Evolutionary conservation across 257 asterid genomes (phyloP).

Genomic region (Nicotiana otophora): DNA sequence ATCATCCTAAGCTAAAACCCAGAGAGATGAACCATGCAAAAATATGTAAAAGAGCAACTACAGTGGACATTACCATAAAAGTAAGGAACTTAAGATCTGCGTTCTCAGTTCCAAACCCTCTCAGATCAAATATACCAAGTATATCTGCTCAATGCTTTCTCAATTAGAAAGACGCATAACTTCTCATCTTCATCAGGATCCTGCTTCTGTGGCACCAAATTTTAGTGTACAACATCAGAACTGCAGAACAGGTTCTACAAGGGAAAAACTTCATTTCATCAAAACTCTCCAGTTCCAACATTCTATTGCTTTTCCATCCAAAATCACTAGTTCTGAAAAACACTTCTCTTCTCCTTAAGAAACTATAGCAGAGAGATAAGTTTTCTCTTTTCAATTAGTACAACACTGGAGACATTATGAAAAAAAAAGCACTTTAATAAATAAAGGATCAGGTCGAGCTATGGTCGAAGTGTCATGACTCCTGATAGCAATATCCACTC

Average conservation of each 20-base stretch:
- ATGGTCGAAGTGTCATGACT: too few relatives aligned
- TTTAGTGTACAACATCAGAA: background rate
- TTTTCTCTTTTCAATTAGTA: background rate
- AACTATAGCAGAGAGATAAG: background rate
- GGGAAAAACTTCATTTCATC: background rate
- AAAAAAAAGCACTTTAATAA: background rate
- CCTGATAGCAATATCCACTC: background rate
- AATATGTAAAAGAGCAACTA: background rate
- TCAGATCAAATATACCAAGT: constrained; percentile 66
- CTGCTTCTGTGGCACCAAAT: constrained; percentile 34
- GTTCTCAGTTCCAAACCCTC: constrained; percentile 58
- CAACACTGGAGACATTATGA: background rate
- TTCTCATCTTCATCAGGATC: constrained; percentile 60
- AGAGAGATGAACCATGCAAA: background rate
- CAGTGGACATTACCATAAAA: constrained; percentile 57
- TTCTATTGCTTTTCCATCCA: background rate
- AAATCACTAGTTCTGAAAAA: background rate
- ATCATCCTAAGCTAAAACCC: background rate
- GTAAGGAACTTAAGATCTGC: constrained; percentile 76
- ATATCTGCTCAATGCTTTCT: constrained; percentile 71
- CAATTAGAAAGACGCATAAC: constrained; percentile 70
- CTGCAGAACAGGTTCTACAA: background rate
- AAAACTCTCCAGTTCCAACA: background rate
- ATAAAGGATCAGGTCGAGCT: background rate
- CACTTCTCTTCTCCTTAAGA: background rate